A percentile compares a stretch with the other conserved stretches of the same genome.
phyloP scores from a whole-genome alignment of 164 flowering plant species.

The Kingdonia uniflora region DNA sequence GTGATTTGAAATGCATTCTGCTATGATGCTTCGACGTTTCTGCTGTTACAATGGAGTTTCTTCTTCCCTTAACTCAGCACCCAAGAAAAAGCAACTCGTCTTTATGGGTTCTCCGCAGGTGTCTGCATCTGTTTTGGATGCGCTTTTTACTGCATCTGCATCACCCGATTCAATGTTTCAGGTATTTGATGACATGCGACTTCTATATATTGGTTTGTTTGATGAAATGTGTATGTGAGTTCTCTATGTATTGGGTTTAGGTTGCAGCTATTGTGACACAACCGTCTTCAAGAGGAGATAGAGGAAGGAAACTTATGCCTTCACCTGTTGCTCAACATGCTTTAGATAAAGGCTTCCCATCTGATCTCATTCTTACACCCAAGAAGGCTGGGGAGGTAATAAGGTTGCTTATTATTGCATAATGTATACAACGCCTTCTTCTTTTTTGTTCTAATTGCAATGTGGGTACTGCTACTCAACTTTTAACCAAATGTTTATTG shows the following conservation, averaged over 20 bases:
- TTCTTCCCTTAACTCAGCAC: slow-evolving; percentile 16
- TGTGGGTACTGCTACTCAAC: too few species aligned
- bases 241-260: slow-evolving; percentile 22
- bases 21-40: slow-evolving; percentile 55
- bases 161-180: slow-evolving; percentile 62
- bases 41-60: slow-evolving; percentile 33
- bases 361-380: slow-evolving; percentile 83
- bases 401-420: not conserved
- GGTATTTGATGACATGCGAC: slow-evolving; percentile 29
- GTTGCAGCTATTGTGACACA: slow-evolving; percentile 94
- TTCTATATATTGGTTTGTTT: not conserved
- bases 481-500: too few species aligned
- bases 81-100: slow-evolving; percentile 52
- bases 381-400: slow-evolving; percentile 83
- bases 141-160: slow-evolving; percentile 60
- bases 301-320: slow-evolving; percentile 76
- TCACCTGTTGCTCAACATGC: slow-evolving; percentile 89
- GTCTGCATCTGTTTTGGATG: slow-evolving; percentile 66
- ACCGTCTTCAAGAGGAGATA: slow-evolving; percentile 72
- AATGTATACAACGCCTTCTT: not conserved
- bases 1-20: slow-evolving; percentile 21
- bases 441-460: not conserved
- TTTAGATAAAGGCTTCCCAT: slow-evolving; percentile 61
- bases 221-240: not conserved
- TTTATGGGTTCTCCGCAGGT: slow-evolving; percentile 96